Conservation (phyloP, 768 basidiomycete species). For the Tulasnella calospora region DNA sequence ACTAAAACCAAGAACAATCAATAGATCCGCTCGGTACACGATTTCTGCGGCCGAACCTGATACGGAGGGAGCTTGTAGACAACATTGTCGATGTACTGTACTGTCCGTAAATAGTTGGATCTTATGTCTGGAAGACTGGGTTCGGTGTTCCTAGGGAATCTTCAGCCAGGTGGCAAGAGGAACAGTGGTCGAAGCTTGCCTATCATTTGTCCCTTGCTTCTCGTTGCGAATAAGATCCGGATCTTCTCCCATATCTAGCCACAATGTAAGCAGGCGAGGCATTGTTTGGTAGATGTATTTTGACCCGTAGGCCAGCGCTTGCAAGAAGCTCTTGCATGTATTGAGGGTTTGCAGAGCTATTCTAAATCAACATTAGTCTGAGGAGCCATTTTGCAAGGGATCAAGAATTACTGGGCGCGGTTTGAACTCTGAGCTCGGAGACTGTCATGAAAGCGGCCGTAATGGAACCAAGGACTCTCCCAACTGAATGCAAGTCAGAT, state of each 20-base stretch:
- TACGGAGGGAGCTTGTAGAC: constrained; percentile 65
- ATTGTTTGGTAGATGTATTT: constrained; percentile 97
- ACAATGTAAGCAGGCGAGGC: constrained; percentile 87
- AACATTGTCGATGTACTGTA: constrained; percentile 49
- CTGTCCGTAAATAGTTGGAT: constrained; percentile 50
- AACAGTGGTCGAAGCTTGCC: background rate
- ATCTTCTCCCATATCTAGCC: constrained; percentile 87
- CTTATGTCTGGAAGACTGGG: constrained; percentile 3
- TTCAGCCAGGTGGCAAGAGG: background rate
- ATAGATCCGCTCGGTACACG: background rate
- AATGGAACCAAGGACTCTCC: constrained; percentile 82
- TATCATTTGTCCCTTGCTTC: constrained; percentile 2
- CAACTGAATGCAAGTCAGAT: constrained; percentile 44
- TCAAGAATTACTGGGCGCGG: constrained; percentile 11
- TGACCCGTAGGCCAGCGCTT: constrained; percentile 71
- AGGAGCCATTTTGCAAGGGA: background rate
- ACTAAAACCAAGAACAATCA: constrained; percentile 46
- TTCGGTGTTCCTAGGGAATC: background rate
- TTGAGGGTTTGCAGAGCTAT: background rate
- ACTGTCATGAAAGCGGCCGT: constrained; percentile 80
- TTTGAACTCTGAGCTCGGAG: constrained; percentile 26
- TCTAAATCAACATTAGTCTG: background rate
- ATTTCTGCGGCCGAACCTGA: constrained; percentile 41
- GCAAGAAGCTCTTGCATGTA: constrained; percentile 41
- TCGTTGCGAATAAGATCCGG: constrained; percentile 28